Percentiles rank a stretch among this genome's conserved stretches.
phyloP scores from a whole-genome alignment of 768 basidiomycete genomes.

The Tephrocybe sp. region DNA sequence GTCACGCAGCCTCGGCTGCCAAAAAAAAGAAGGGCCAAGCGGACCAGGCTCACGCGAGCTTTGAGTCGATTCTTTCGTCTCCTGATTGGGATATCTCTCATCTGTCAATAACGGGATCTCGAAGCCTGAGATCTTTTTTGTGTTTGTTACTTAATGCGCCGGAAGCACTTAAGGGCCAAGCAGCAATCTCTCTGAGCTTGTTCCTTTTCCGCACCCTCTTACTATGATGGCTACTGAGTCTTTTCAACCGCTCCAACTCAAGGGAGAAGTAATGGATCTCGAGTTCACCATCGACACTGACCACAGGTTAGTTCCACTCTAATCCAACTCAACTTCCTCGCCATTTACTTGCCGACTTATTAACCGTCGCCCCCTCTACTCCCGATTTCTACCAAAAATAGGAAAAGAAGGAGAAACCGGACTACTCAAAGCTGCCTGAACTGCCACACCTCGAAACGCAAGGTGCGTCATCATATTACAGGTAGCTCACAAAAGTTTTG shows the following conservation, averaged over 20 bases:
- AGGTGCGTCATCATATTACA: slow-evolving; percentile 45
- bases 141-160: slow-evolving; percentile 59
- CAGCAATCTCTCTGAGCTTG: slow-evolving; percentile 43
- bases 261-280: slow-evolving; percentile 76
- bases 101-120: slow-evolving; percentile 43
- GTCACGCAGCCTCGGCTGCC: slow-evolving; percentile 25
- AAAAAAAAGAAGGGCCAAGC: slow-evolving; percentile 19
- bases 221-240: slow-evolving; percentile 56
- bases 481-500: slow-evolving; percentile 10
- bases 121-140: slow-evolving; percentile 35
- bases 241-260: slow-evolving; percentile 60
- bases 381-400: slow-evolving; percentile 47
- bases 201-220: slow-evolving; percentile 41
- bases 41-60: slow-evolving; percentile 18
- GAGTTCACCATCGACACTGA: slow-evolving; percentile 71
- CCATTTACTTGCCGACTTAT: slow-evolving; percentile 45
- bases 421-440: slow-evolving; percentile 88
- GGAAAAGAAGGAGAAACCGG: slow-evolving; percentile 86
- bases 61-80: slow-evolving; percentile 19
- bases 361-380: slow-evolving; percentile 45
- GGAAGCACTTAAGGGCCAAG: slow-evolving; percentile 50
- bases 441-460: slow-evolving; percentile 93
- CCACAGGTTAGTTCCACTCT: slow-evolving; percentile 45
- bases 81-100: slow-evolving; percentile 34
- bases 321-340: slow-evolving; percentile 14